These are phyloP conservation scores for Coprinopsis cinerea DNA, from an alignment of 768 basidiomycete species.

Conservation along the genomic window DNA sequence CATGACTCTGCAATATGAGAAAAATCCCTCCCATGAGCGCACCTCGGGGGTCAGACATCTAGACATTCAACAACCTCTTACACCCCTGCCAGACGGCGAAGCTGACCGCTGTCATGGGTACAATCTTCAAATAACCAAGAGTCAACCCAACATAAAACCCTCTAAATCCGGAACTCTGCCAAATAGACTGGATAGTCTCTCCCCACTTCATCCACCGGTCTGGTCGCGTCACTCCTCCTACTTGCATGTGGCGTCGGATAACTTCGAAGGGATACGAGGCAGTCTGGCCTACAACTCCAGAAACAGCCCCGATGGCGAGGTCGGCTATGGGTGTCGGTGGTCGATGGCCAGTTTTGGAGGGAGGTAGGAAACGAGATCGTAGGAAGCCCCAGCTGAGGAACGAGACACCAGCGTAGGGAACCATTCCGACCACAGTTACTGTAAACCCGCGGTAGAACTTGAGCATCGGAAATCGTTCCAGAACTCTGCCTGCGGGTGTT, in stretches of 20 bases:
- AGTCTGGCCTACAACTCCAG: conserved; percentile 83
- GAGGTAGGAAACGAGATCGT: conserved; percentile 52
- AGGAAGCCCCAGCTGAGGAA: conserved; percentile 89
- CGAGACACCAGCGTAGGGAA: conserved; percentile 93
- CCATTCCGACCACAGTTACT: conserved; percentile 85
- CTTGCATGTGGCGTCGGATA: conserved; percentile 88
- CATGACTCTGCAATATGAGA: no score
- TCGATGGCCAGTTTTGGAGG: conserved; percentile 27
- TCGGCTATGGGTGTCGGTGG: conserved; percentile 51
- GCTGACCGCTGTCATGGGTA: conserved; percentile 94
- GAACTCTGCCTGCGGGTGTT: conserved; percentile 18
- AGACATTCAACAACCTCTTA: conserved; percentile 50
- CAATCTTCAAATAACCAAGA: conserved; percentile 90
- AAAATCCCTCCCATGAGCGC: no score
- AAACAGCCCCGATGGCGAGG: conserved; percentile 77
- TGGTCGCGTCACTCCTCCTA: conserved; percentile 77
- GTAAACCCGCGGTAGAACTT: conserved; percentile 98
- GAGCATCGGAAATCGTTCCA: conserved; percentile 66
- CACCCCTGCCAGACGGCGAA: conserved; percentile 86
- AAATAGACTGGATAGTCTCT: conserved; percentile 71
- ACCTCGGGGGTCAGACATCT: no score
- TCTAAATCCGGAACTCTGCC: conserved; percentile 63
- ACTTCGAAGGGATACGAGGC: conserved; percentile 95
- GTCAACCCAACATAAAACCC: conserved; percentile 90
- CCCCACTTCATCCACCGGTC: conserved; percentile 74